Evolutionary conservation across 1,139 yeast genomes (phyloP).

Genomic region (Suhomyces taliae): DNA sequence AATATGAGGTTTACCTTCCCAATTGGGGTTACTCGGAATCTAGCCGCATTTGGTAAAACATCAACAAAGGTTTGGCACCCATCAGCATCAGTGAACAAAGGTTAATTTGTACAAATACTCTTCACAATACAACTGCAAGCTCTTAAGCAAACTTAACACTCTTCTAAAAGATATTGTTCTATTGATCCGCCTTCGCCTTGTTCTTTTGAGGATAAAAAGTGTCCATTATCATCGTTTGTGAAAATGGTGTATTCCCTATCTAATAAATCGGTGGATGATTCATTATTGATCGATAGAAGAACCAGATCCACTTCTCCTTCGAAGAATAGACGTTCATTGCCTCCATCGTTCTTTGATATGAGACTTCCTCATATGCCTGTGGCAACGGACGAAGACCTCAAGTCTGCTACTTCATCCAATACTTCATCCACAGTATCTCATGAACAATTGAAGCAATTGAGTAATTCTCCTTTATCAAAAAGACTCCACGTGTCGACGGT

Average conservation of each 20-base stretch:
- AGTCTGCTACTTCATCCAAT: constrained; percentile 18
- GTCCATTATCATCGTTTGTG: neutral
- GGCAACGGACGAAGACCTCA: constrained; percentile 22
- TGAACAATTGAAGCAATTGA: constrained; percentile 32
- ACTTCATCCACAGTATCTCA: constrained; percentile 17
- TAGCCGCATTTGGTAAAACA: constrained; percentile 2
- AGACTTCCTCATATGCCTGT: constrained; percentile 25
- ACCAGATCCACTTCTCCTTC: constrained; percentile 35
- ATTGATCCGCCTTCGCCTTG: neutral
- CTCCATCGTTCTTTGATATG: constrained; percentile 25
- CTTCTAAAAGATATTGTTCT: constrained; percentile 2
- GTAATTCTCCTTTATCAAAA: constrained; percentile 39
- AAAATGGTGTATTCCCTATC: neutral
- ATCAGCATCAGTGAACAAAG: neutral
- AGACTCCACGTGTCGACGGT: constrained; percentile 36
- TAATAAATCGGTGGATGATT: constrained; percentile 24
- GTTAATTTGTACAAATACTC: neutral
- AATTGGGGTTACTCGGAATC: neutral
- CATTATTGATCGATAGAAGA: constrained; percentile 19
- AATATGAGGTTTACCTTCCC: constrained; percentile 21
- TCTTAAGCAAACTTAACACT: neutral
- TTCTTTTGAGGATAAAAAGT: neutral
- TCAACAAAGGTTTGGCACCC: constrained; percentile 4
- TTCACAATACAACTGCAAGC: constrained; percentile 11
- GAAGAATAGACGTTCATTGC: constrained; percentile 27